Base-by-base conservation (phyloP, 352 stramenopile genomes). In the Elongisporangium anandrum region DNA sequence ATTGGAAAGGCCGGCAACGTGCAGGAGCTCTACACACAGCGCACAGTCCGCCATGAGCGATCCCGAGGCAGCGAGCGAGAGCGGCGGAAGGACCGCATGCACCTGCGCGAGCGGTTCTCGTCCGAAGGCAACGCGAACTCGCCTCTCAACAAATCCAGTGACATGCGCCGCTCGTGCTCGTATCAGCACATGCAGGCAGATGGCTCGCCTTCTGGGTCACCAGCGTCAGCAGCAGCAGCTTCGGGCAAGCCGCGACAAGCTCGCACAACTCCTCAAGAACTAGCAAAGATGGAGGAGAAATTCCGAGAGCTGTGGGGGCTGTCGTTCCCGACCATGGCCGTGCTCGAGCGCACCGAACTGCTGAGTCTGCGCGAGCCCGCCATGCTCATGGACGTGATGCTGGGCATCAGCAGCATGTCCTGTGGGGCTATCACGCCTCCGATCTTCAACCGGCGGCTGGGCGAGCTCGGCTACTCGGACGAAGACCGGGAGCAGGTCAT, bases 1-100 rank as follows among this genome's bases (percentile, higher is more conserved):
- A 74, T 94, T 13, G 85, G 85, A 24, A 89, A 92, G 53, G 75
- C 78, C 2, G 85, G 85, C n/a, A 84, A 90, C 60, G 79, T 92
- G 60, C 77, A 91, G 61, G 79, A 88, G 61, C 34, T 45, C 34
- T 62, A 54, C 53, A 76, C 52, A n/a, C 55, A 66, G 26, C 63
- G 64, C 20, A 57, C 50, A 13, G 19, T 65, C 15, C 75, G 61
- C 29, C 52, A 73, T 8, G 53, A 74, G 39, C 68, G 71, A 21
- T 68, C 61, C 24, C 68, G 68, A 13, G 68, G 26, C 19, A 55
- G 56, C 48, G 56, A 72, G 17, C 52, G 70, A 3, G 58, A 72
- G 48, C 81, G 69, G 7, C 66, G 73, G 2, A 55, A 64, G n/a
- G 72, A 79, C 1, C 71, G 63, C 24, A 63, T 79, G 26, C 64